phyloP scores from a whole-genome alignment of 305 asterid species.

The Fraxinus greggii region DNA sequence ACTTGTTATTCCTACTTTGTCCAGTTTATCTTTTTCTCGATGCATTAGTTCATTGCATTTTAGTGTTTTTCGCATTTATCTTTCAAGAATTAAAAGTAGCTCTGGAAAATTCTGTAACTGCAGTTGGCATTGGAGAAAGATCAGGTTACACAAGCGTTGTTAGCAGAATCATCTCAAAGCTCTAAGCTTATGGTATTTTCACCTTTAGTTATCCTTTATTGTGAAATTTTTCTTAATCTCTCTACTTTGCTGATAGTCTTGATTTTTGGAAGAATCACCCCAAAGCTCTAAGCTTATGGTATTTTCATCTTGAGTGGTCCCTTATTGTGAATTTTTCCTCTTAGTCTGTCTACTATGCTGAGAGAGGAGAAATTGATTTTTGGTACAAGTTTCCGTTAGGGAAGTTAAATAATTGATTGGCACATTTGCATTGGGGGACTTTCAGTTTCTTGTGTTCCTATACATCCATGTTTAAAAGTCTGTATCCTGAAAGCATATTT shows the following conservation, averaged over 20 bases:
- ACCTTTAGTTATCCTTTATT: not conserved
- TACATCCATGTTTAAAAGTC: not conserved
- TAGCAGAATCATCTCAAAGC: conserved; percentile 75
- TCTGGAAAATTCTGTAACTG: conserved; percentile 25
- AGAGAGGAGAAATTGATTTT: not conserved
- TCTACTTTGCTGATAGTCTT: not conserved
- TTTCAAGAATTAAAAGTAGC: conserved; percentile 18
- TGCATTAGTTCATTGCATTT: not conserved
- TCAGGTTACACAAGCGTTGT: conserved; percentile 72
- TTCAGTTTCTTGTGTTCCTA: not conserved
- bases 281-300: conserved; percentile 77
- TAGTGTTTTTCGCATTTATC: conserved; percentile 17
- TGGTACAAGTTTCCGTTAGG: not conserved
- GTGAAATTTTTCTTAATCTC: not conserved
- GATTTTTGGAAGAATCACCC: conserved; percentile 70
- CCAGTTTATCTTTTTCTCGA: not conserved
- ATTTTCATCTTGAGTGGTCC: conserved; percentile 8
- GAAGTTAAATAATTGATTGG: not conserved
- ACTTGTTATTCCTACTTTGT: conserved; percentile 16
- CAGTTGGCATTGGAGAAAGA: conserved; percentile 92
- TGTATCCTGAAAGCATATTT: not conserved
- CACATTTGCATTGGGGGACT: not conserved
- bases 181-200: conserved; percentile 66
- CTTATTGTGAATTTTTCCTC: not conserved
- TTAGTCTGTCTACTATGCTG: not conserved